Conservation (phyloP, 2,329 filamentous ascomycete genomes). For the Cordyceps cateniannulata region DNA sequence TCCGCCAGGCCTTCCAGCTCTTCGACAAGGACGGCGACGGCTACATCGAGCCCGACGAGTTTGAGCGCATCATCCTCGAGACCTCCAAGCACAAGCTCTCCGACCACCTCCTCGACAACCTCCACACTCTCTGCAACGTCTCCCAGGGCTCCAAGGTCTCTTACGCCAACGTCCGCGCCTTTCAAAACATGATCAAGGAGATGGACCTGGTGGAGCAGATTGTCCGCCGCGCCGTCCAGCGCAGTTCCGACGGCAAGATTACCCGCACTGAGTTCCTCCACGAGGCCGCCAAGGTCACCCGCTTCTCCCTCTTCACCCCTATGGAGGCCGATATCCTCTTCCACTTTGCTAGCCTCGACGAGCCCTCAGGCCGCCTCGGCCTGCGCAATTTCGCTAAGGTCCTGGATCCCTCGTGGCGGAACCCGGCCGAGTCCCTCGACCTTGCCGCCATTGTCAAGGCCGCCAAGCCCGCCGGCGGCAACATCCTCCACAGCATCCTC, state of each 20-base stretch:
- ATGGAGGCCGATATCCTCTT: constrained; percentile 99
- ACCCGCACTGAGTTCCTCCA: constrained; percentile 91
- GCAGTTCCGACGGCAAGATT: constrained; percentile 86
- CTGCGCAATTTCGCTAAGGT: constrained; percentile 89
- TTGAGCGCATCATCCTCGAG: constrained; percentile 92
- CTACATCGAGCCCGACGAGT: constrained; percentile 91
- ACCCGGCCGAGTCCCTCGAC: constrained; percentile 46
- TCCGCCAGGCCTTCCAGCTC: constrained; percentile 87
- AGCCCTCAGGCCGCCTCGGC: constrained; percentile 77
- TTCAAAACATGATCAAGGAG: constrained; percentile 95
- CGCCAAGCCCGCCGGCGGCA: constrained; percentile 17
- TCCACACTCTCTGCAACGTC: constrained; percentile 92
- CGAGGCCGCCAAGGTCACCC: constrained; percentile 82
- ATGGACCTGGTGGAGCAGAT: constrained; percentile 97
- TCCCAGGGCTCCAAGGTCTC: constrained; percentile 87
- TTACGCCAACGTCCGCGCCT: constrained; percentile 94
- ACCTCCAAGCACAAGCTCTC: constrained; percentile 94
- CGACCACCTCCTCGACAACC: constrained; percentile 86
- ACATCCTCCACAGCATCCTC: constrained; percentile 51
- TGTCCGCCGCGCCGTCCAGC: constrained; percentile 75
- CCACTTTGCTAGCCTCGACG: constrained; percentile 91
- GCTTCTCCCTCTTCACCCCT: constrained; percentile 93
- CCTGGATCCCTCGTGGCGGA: constrained; percentile 86
- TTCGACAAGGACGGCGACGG: constrained; percentile 90
- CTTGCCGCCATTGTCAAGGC: constrained; percentile 32